These are phyloP conservation scores for Mimosa bimucronata DNA, from an alignment of 306 rosid genomes.

Conservation along the genomic window DNA sequence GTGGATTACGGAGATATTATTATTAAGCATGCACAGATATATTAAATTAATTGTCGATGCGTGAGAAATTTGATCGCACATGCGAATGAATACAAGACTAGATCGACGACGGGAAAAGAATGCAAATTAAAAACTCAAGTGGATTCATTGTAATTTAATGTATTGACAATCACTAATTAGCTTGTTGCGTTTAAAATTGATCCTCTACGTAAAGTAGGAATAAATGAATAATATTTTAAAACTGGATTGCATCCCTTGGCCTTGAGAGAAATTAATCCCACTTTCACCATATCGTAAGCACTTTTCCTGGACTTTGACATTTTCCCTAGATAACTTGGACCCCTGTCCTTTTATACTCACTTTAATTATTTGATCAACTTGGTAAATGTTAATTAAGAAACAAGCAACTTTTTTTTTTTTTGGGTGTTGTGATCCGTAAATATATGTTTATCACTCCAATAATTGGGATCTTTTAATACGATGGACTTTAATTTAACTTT, in stretches of 20 bases:
- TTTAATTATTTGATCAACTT: background rate
- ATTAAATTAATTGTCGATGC: background rate
- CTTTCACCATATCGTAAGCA: background rate
- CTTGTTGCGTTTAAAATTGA: background rate
- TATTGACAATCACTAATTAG: background rate
- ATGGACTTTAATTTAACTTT: slow-evolving; percentile 25
- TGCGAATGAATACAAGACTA: background rate
- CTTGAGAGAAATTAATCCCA: background rate
- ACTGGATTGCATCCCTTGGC: background rate
- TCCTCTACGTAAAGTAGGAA: background rate
- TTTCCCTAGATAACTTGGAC: slow-evolving; percentile 13
- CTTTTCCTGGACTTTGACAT: slow-evolving; percentile 38
- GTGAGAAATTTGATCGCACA: background rate
- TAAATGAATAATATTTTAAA: background rate
- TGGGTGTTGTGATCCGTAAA: slow-evolving; percentile 22
- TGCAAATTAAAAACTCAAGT: background rate
- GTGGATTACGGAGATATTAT: background rate
- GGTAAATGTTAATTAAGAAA: slow-evolving; percentile 10
- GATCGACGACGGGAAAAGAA: background rate
- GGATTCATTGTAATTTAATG: background rate
- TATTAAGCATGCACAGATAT: background rate
- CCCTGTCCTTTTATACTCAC: background rate
- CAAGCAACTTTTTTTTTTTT: slow-evolving; percentile 22
- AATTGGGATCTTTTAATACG: slow-evolving; percentile 19
- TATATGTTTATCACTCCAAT: slow-evolving; percentile 16